Conservation (phyloP, 2,329 filamentous ascomycete genomes). For the Tolypocladium tundrense region DNA sequence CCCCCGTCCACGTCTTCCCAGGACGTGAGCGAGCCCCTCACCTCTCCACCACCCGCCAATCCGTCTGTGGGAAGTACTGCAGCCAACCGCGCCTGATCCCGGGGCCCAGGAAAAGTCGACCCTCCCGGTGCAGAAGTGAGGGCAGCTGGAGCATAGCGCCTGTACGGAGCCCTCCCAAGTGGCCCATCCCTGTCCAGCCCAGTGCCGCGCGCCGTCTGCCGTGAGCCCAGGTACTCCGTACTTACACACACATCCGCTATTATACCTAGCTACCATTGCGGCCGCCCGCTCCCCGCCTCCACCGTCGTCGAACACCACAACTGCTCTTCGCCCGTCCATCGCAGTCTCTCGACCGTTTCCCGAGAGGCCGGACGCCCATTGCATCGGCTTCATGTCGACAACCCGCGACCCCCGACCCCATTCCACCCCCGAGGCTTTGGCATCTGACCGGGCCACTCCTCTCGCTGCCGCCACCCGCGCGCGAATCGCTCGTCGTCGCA, state of each 20-base stretch:
- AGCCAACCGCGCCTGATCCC: constrained; percentile 1
- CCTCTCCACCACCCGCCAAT: background rate
- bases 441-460: background rate
- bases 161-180: background rate
- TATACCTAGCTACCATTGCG: background rate
- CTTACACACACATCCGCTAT: background rate
- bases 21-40: background rate
- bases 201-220: background rate
- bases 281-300: background rate
- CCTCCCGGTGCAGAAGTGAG: background rate
- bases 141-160: background rate
- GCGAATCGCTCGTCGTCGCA: constrained; percentile 7
- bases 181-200: background rate
- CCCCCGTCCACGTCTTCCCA: background rate
- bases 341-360: background rate
- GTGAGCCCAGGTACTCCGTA: background rate
- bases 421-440: background rate
- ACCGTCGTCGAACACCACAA: background rate
- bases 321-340: background rate
- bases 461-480: constrained; percentile 1
- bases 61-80: background rate
- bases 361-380: background rate
- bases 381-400: constrained; percentile 20
- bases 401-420: constrained; percentile 1
- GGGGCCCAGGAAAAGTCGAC: background rate